Conservation (phyloP, 2,329 filamentous ascomycete species). For the Phoma sp. region DNA sequence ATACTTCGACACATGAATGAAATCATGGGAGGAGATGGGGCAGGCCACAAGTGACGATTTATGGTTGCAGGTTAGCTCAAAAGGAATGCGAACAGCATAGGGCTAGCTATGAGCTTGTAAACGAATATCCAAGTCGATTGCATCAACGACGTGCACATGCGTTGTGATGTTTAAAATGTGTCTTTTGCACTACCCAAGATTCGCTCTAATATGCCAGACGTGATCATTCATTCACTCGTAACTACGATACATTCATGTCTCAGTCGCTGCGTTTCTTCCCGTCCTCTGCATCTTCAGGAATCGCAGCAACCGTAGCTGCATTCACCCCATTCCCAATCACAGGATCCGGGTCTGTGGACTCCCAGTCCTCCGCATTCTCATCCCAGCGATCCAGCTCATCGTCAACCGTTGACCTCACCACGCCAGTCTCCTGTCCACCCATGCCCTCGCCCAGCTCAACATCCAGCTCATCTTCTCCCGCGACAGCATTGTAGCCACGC, state of each 20-base stretch:
- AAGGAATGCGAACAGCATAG: slow-evolving; percentile 36
- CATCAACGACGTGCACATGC: slow-evolving; percentile 15
- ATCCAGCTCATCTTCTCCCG: slow-evolving; percentile 67
- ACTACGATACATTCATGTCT: slow-evolving; percentile 12
- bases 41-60: slow-evolving; percentile 43
- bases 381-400: slow-evolving; percentile 94
- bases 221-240: background rate
- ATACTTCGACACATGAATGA: slow-evolving; percentile 47
- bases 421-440: slow-evolving; percentile 68
- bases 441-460: slow-evolving; percentile 76
- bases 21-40: slow-evolving; percentile 40
- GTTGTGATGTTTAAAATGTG: background rate
- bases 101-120: slow-evolving; percentile 48
- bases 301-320: slow-evolving; percentile 30
- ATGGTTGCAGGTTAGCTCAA: slow-evolving; percentile 40
- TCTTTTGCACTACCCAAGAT: background rate
- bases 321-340: slow-evolving; percentile 32
- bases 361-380: slow-evolving; percentile 78
- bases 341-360: slow-evolving; percentile 60
- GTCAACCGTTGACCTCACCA: slow-evolving; percentile 66
- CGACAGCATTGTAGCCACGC: slow-evolving; percentile 75
- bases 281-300: slow-evolving; percentile 32
- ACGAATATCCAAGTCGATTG: slow-evolving; percentile 47
- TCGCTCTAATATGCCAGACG: background rate
- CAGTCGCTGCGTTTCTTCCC: slow-evolving; percentile 54